These are phyloP conservation scores for Citrus maxima DNA, from an alignment of 345 rosid species.

Conservation along the genomic window DNA sequence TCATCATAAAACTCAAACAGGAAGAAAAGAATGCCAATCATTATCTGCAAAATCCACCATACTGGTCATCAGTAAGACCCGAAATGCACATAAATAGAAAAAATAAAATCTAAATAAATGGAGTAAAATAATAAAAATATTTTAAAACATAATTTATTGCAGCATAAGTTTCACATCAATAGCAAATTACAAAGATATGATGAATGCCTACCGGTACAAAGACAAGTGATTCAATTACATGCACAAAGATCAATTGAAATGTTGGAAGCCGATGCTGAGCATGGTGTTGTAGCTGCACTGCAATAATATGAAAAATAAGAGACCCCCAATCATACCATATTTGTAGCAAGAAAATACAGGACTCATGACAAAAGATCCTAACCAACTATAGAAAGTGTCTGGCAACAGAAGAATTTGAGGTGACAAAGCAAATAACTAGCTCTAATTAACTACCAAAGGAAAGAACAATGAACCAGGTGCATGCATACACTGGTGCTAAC, in stretches of 20 bases:
- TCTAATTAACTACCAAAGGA: neutral
- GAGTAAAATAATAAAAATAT: neutral
- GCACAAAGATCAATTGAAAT: slow-evolving; percentile 96
- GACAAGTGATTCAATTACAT: slow-evolving; percentile 94
- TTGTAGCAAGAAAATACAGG: slow-evolving; percentile 13
- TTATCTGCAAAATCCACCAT: slow-evolving; percentile 65
- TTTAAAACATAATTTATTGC: neutral
- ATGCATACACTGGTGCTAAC: slow-evolving; percentile 6
- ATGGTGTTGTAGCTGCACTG: slow-evolving; percentile 99
- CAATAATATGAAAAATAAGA: slow-evolving; percentile 37
- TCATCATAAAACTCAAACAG: slow-evolving; percentile 96
- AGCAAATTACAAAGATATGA: neutral
- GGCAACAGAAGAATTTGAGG: slow-evolving; percentile 1
- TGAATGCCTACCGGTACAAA: slow-evolving; percentile 80
- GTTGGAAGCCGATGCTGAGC: slow-evolving; percentile 97
- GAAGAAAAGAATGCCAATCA: slow-evolving; percentile 97
- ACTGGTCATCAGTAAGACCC: slow-evolving; percentile 4
- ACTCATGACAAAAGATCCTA: slow-evolving; percentile 7
- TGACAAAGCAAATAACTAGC: neutral
- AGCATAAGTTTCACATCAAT: neutral
- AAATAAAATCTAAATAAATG: neutral
- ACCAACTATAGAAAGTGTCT: slow-evolving; percentile 3
- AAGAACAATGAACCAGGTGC: neutral
- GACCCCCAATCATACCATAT: slow-evolving; percentile 28
- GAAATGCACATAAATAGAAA: neutral